Evolutionary conservation across 371 early-diverging fungal genomes (phyloP), one percentile per base, ranked within the genome.

Genomic region (Vittaforma corneae): DNA sequence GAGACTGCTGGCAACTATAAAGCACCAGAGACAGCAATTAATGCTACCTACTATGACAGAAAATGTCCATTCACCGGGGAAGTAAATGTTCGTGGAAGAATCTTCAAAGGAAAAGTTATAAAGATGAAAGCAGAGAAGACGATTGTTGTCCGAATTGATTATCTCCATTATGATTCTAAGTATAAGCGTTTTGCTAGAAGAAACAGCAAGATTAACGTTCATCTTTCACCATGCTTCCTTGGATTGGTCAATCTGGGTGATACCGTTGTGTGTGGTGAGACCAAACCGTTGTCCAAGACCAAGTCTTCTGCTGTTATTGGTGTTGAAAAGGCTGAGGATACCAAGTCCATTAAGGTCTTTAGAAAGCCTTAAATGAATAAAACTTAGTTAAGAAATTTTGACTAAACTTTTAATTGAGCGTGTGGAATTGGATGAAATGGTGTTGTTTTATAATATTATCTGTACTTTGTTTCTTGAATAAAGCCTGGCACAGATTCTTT

Each of bases 131-230:
- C 95, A 90, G 91, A 90, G 85, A 87, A 92, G 80, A 98, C 97
- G 77, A 83, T 93, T 82, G 85, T 93, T 77, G 84, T 95, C 78
- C 88, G 93, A 74, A 87, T 96, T 79, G 94, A 94, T 79, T 95
- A 96, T 86, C 86, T 98, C 71, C 93, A 93, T 87, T 96, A 89
- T 85, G 85, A 94, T 81, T 86, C 88, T 82, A 98, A 98, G 85
- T 98, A 98, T 88, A 92, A 95, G 86, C 91, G 96, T 86, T 98
- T 92, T 83, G 96, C 96, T 85, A 97, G 95, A 88, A 88, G 98
- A 78, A 94, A 96, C 87, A 95, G 88, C 85, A 95, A 95, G 86
- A 81, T 98, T 74, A 87, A 92, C 67, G 95, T 93, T 76, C 98
- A 98, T 83, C 75, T 93, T 66, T 89, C 90, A 67, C 97, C 97